Percentiles rank a stretch among this genome's conserved stretches.
Conservation (phyloP, 805 yeast genomes). For the Naumovozyma castellii region DNA sequence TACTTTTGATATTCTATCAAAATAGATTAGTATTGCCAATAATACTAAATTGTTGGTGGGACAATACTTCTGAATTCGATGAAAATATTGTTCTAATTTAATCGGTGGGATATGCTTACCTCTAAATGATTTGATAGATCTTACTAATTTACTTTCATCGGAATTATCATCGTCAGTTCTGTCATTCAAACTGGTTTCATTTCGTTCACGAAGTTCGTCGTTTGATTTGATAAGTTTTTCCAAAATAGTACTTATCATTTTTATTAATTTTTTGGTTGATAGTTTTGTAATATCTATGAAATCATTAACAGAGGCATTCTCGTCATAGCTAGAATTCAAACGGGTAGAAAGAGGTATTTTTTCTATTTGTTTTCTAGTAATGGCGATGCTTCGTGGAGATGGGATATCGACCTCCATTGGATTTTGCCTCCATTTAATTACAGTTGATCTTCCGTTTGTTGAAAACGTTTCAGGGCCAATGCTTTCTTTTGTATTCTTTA, state of each 20-base stretch:
- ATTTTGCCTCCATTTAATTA: background rate
- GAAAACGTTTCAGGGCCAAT: background rate
- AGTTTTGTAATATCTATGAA: constrained; percentile 57
- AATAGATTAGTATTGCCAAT: constrained; percentile 78
- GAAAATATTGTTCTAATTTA: constrained; percentile 75
- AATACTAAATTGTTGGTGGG: constrained; percentile 98
- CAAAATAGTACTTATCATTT: constrained; percentile 77
- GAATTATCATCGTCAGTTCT: background rate
- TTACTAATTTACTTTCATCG: background rate
- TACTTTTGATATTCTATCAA: constrained; percentile 84
- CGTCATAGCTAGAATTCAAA: background rate
- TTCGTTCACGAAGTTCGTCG: constrained; percentile 52
- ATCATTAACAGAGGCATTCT: background rate
- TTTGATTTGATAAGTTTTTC: constrained; percentile 86
- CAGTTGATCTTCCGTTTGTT: background rate
- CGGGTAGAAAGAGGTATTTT: background rate
- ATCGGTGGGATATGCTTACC: constrained; percentile 97
- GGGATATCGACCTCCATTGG: background rate
- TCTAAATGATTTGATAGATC: constrained; percentile 41
- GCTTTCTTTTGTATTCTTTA: background rate
- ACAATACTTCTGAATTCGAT: constrained; percentile 88
- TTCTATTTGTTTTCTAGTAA: background rate
- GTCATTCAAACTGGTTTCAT: background rate
- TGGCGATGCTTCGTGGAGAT: background rate
- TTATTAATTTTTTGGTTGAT: constrained; percentile 69